Evolutionary conservation across 208 protist species (phyloP).

Genomic region (Naegleria fowleri): DNA sequence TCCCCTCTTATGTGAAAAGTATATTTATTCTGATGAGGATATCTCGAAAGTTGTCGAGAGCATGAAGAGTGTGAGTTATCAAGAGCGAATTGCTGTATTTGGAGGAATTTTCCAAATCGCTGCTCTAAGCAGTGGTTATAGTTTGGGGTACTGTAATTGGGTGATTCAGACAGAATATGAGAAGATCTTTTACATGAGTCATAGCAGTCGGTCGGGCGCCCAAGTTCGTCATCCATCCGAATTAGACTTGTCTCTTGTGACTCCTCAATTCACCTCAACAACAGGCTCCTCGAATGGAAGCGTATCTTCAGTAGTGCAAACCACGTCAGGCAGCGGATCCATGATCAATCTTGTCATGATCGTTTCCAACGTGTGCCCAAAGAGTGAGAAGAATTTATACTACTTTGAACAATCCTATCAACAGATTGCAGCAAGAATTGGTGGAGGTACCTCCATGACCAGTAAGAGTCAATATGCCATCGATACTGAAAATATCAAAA

Average conservation of each 20-base stretch:
- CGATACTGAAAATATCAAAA: not conserved
- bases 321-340: not conserved
- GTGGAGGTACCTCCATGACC: not conserved
- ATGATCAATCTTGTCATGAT: not conserved
- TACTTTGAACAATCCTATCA: not conserved
- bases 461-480: not conserved
- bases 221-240: not conserved
- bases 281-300: not conserved
- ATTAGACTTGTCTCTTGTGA: not conserved
- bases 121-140: not conserved
- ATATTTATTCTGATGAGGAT: not conserved
- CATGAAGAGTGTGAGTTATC: not conserved
- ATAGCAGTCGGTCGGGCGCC: not conserved
- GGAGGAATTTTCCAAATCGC: not conserved
- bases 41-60: not conserved
- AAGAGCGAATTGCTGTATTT: not conserved
- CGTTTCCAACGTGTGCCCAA: not conserved
- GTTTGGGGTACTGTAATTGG: slow-evolving; percentile 10
- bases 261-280: not conserved
- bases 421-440: not conserved
- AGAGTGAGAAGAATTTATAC: not conserved
- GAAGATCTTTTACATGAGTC: slow-evolving; percentile 11
- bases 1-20: not conserved
- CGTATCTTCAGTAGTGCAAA: not conserved
- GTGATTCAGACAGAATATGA: slow-evolving; percentile 8